Evolutionary conservation across 2,329 filamentous ascomycete species (phyloP), one percentile per base, ranked within the genome.

Genomic region (Cladophialophora exuberans): DNA sequence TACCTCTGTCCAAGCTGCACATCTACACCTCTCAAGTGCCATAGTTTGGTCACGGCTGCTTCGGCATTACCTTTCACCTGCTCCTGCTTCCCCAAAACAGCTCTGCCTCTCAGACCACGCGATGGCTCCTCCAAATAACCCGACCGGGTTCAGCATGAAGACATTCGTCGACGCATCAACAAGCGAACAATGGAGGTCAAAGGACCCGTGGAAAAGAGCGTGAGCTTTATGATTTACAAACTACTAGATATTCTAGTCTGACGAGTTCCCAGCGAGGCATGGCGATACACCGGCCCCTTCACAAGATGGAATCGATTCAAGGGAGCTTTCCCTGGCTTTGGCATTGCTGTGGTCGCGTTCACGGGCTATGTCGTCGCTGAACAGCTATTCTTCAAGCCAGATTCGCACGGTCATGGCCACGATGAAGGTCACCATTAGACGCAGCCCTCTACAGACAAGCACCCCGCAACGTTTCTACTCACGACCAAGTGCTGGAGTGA

Each of bases 271-370:
- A 99, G 94, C 70, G 94, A 99, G 79, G 83, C 89, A 70, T 99
- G 94, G 94, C 84, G 94, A 75, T 97, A 96, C 80, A 86, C 83
- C 30, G 94, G 93, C 61, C 86, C 84, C 51, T 97, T 97, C 80
- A 87, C 86, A 63, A 84, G 93, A 66, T 88, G 80, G 77, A 96
- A 96, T 78, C 88, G 94, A 66, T 94, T 97, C 80, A 91, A 87
- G 78, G 79, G 83, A 67, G 80, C 85, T 62, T 90, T 99, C 71
- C 94, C 94, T 31, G 94, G 94, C 59, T 81, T 99, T 66, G 94
- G 94, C 62, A 96, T 93, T 66, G 94, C 91, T 26, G 88, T 88
- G 4, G 92, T 94, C 57, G 92, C 93, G 41, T 99, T 99, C 73
- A 85, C 87, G 45, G 86, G 79, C 61, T 99, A 99, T 78, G 90